Evolutionary conservation across 192 early-diverging fungal genomes (phyloP), one percentile per base, ranked within the genome.

Genomic region (Backusella sp.): DNA sequence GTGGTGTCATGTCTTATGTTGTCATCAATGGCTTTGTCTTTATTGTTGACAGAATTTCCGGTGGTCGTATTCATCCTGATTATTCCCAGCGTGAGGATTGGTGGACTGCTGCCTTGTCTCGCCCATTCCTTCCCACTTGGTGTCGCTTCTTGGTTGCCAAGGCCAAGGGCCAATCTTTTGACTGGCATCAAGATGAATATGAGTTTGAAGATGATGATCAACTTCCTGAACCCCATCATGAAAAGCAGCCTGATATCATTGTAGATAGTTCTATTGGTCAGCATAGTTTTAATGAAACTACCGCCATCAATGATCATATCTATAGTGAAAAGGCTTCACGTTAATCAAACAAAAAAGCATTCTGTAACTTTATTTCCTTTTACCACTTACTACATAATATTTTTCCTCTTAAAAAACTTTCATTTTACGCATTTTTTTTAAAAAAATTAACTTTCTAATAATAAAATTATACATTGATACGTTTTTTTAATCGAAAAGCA

Each of bases 1-100:
- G 86, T 37, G 94, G 94, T 26, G 80, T 95, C 36, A 77, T 91
- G 35, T 86, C 90, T 6, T 93, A 91, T 39, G 82, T 93, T 21
- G 79, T 90, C 53, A 90, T 95, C 82, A 94, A 95, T 81, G 86
- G 85, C 42, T 71, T 85, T 6, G 86, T 88, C 26, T 90, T 67
- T 26, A 39, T 92, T 39, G 30, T 94, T 4, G 81, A 87, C 72
- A 91, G 86, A 76, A 36, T 87, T 2, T 87, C 88, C 26, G 39
- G 85, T 28, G 92, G 90, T 28, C 84, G 87, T 26, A 83, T 89
- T 68, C 81, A 74, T 3, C 83, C 84, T 21, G 80, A 81, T 34
- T 81, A 81, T 26, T 70, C 66, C n/a, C 35, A 65, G 15, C 76
- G 76, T 26, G 80, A 81, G 70, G 67, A 81, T 41, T 81, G 80